phyloP scores from a whole-genome alignment of 2,329 filamentous ascomycete species.

The Tolypocladium paradoxum region DNA sequence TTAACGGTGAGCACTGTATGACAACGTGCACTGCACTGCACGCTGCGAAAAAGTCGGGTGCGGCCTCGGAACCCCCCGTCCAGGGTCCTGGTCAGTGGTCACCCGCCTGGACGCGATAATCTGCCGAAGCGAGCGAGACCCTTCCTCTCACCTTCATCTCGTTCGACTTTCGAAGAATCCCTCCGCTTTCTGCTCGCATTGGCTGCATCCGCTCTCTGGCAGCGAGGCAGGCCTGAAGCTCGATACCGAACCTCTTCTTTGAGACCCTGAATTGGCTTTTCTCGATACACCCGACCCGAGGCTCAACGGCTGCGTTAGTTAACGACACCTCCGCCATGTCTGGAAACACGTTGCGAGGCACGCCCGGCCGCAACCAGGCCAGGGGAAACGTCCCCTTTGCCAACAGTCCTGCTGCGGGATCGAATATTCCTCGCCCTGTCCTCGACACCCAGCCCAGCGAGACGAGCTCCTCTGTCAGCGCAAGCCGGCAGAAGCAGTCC shows the following conservation, averaged over 20 bases:
- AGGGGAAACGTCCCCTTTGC: slow-evolving; percentile 49
- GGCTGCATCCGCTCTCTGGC: not conserved
- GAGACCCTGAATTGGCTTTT: not conserved
- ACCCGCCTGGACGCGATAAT: slow-evolving; percentile 3
- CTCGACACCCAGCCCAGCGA: slow-evolving; percentile 53
- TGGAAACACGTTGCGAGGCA: slow-evolving; percentile 56
- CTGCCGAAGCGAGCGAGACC: slow-evolving; percentile 2
- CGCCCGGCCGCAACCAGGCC: slow-evolving; percentile 50
- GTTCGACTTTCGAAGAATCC: slow-evolving; percentile 1
- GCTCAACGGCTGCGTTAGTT: slow-evolving; percentile 3
- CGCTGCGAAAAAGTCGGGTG: not conserved
- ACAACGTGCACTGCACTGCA: not conserved
- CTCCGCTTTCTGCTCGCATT: not conserved
- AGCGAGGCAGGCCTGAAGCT: not conserved
- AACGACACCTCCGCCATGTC: slow-evolving; percentile 33
- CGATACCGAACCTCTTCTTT: not conserved
- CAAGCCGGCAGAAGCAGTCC: slow-evolving; percentile 89
- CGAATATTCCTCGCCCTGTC: slow-evolving; percentile 63
- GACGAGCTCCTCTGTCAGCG: slow-evolving; percentile 63
- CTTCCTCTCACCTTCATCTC: not conserved
- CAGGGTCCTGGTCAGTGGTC: slow-evolving; percentile 1
- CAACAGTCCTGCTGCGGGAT: slow-evolving; percentile 46
- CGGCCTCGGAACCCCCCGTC: not conserved
- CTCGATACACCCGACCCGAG: not conserved
- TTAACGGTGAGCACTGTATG: no score